Evolutionary conservation across 2,329 filamentous ascomycete species (phyloP), one percentile per base, ranked within the genome.

Genomic region (Claviceps digitariae): DNA sequence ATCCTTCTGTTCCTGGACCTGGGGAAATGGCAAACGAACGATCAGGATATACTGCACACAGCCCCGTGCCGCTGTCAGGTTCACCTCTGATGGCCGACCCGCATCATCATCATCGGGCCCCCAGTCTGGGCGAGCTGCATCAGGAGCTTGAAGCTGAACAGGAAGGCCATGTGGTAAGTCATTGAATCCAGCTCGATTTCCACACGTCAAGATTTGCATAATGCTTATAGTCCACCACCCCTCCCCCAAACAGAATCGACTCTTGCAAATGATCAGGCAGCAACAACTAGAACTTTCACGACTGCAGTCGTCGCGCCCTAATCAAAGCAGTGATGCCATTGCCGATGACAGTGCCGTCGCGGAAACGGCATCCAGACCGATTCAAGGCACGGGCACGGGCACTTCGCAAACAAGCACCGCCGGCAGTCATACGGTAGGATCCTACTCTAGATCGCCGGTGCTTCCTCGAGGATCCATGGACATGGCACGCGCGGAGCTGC

Each of bases 101-200:
- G 17, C 76, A 81, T 59, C 84, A 86, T 59, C 84, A 86, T 62
- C 78, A 81, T 58, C 75, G 86, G 49, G 71, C 83, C 0, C 84
- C 84, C 2, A 89, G 85, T 63, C 67, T 90, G 57, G 86, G 86
- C 20, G 85, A 89, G 66, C 77, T 90, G 44, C 85, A 90, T 60
- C 86, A 90, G 64, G 84, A 89, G 67, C 74, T 90, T 1, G 86
- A 90, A 66, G 84, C 82, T 52, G 86, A 90, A 68, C 85, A 89
- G 64, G 86, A 90, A 63, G 83, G 81, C 25, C 85, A 89, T 68
- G 86, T 90, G 57, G 82, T 84, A 71, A 50, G 78, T 68, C 68
- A 21, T 7, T 40, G 31, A 44, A 13, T 17, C 27, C n/a, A 50
- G 20, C 36, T 44, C 44, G 12, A 44, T 20, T 7, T 4, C 13